Evolutionary conservation across 2,329 filamentous ascomycete genomes (phyloP).

Genomic region (Penicillium thymicola): DNA sequence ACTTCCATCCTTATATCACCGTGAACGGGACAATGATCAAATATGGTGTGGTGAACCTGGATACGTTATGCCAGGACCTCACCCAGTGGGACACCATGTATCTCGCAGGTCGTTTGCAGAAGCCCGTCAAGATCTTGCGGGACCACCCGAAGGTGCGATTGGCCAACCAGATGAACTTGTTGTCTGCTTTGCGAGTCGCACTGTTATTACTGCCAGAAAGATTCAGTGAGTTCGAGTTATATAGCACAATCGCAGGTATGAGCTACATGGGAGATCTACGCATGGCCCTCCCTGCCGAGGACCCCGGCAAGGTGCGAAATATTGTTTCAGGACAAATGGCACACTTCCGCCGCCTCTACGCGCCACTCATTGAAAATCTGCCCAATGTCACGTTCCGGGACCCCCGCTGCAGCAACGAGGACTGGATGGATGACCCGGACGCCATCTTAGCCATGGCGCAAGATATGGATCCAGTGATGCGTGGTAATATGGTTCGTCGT

Average conservation of each 20-base stretch:
- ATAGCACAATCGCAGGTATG: slow-evolving; percentile 85
- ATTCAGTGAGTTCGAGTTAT: slow-evolving; percentile 85
- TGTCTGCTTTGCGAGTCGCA: slow-evolving; percentile 86
- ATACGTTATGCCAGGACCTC: slow-evolving; percentile 82
- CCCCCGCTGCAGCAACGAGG: slow-evolving; percentile 53
- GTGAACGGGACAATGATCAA: slow-evolving; percentile 96
- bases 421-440: slow-evolving; percentile 62
- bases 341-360: slow-evolving; percentile 88
- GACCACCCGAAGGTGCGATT: slow-evolving; percentile 90
- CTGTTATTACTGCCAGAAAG: slow-evolving; percentile 77
- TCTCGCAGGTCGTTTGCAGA: slow-evolving; percentile 91
- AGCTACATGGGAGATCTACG: slow-evolving; percentile 96
- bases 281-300: slow-evolving; percentile 86
- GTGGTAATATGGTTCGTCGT: slow-evolving; percentile 94
- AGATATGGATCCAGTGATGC: slow-evolving; percentile 86
- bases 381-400: slow-evolving; percentile 82
- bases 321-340: slow-evolving; percentile 89
- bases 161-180: slow-evolving; percentile 91
- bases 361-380: slow-evolving; percentile 81
- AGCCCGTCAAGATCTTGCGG: slow-evolving; percentile 94
- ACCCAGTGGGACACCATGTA: slow-evolving; percentile 92
- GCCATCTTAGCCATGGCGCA: slow-evolving; percentile 70
- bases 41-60: slow-evolving; percentile 93
- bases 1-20: slow-evolving; percentile 94
- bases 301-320: slow-evolving; percentile 87